These are phyloP conservation scores for Ceratocystis huliohia DNA, from an alignment of 2,329 filamentous ascomycete species.

Conservation along the genomic window DNA sequence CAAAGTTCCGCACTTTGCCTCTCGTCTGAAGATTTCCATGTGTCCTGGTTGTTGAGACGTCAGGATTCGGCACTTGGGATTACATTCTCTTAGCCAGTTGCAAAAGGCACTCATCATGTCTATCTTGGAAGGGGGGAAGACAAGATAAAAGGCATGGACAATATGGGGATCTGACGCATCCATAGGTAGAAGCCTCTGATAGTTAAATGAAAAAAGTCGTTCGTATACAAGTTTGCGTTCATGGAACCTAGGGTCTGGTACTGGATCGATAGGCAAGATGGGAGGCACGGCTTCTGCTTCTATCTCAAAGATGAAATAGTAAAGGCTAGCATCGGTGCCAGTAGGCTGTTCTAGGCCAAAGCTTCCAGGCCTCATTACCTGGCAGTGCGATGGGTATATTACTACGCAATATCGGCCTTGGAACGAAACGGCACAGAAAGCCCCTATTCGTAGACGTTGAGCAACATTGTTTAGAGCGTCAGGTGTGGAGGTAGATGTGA, in stretches of 20 bases:
- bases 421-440: conserved; percentile 30
- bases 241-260: neutral
- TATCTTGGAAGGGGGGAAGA: conserved; percentile 34
- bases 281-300: conserved; percentile 14
- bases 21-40: conserved; percentile 35
- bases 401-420: conserved; percentile 28
- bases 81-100: conserved; percentile 34
- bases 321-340: conserved; percentile 24
- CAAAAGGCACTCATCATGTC: conserved; percentile 31
- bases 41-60: conserved; percentile 33
- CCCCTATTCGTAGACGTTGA: conserved; percentile 28
- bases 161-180: conserved; percentile 13
- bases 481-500: conserved; percentile 18
- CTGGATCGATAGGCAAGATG: neutral
- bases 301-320: conserved; percentile 31
- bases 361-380: conserved; percentile 27
- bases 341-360: conserved; percentile 22
- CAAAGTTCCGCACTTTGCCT: conserved; percentile 26
- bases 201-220: conserved; percentile 28
- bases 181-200: conserved; percentile 25
- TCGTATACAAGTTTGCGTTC: conserved; percentile 25
- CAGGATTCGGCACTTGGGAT: conserved; percentile 33
- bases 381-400: conserved; percentile 30
- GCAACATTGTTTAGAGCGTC: conserved; percentile 26
- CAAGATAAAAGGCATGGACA: conserved; percentile 35